Evolutionary conservation across 2,329 filamentous ascomycete species (phyloP).

Genomic region (Exophiala sp.): DNA sequence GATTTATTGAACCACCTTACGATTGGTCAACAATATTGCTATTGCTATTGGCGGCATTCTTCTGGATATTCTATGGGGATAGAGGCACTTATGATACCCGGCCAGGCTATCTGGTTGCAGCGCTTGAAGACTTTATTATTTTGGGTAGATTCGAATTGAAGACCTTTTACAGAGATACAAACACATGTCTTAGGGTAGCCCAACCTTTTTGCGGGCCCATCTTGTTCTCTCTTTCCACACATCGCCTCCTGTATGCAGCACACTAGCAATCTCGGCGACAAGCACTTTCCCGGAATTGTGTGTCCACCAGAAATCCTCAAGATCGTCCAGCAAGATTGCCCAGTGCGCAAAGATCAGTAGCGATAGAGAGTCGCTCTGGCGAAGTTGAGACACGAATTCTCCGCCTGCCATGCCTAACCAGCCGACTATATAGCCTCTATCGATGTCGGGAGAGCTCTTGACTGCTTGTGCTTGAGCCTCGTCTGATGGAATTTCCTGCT

Average conservation of each 20-base stretch:
- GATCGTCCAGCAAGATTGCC: constrained; percentile 34
- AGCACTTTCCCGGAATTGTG: constrained; percentile 30
- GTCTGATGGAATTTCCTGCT: background rate
- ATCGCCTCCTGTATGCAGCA: constrained; percentile 2
- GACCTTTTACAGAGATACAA: background rate
- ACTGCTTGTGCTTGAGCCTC: background rate
- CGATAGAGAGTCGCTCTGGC: constrained; percentile 32
- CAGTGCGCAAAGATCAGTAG: constrained; percentile 37
- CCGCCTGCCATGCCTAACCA: constrained; percentile 35
- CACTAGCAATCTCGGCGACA: constrained; percentile 2
- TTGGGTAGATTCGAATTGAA: background rate
- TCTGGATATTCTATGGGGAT: too few species aligned
- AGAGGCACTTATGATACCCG: too few species aligned
- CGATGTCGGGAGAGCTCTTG: background rate
- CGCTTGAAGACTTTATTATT: too few species aligned
- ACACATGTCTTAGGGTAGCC: background rate
- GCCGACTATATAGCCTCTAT: background rate
- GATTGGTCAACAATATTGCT: too few species aligned
- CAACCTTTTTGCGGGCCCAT: constrained; percentile 7
- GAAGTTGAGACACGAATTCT: constrained; percentile 33
- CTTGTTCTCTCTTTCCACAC: constrained; percentile 5
- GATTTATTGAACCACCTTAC: too few species aligned
- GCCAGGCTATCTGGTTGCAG: too few species aligned
- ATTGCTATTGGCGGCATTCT: too few species aligned
- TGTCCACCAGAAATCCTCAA: constrained; percentile 38